These are phyloP conservation scores for Agaricales sp. DNA, from an alignment of 1,284 basidiomycete genomes.

Conservation along the genomic window DNA sequence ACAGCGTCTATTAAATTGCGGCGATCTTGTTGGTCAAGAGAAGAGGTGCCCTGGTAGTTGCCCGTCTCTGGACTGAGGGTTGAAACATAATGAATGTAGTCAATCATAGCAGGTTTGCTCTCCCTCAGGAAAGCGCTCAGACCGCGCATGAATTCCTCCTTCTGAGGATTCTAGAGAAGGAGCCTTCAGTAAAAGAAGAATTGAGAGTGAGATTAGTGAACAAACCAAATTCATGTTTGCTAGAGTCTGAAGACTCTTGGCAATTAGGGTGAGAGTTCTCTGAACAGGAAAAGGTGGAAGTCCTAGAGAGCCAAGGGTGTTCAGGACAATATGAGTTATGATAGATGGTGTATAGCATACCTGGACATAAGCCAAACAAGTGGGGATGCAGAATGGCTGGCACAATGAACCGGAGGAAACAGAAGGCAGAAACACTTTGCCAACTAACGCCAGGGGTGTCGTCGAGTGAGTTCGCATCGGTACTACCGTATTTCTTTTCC, in stretches of 20 bases:
- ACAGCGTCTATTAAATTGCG: slow-evolving; percentile 43
- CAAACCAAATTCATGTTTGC: slow-evolving; percentile 58
- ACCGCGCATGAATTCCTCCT: slow-evolving; percentile 65
- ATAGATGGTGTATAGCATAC: slow-evolving; percentile 24
- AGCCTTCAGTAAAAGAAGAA: too few relatives aligned
- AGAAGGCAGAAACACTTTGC: slow-evolving; percentile 79
- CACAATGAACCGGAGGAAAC: slow-evolving; percentile 77
- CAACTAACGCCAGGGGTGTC: slow-evolving; percentile 49
- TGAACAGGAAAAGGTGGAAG: slow-evolving; percentile 54
- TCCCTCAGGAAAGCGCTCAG: slow-evolving; percentile 55
- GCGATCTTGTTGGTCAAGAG: slow-evolving; percentile 37
- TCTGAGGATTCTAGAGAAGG: slow-evolving; percentile 42
- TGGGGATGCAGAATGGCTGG: slow-evolving; percentile 74
- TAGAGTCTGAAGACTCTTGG: slow-evolving; percentile 71
- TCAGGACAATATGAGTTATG: slow-evolving; percentile 8
- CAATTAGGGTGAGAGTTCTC: slow-evolving; percentile 66
- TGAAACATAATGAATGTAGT: slow-evolving; percentile 65
- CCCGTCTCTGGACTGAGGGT: slow-evolving; percentile 33
- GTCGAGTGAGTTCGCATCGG: slow-evolving; percentile 20
- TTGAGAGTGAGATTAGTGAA: slow-evolving; percentile 3
- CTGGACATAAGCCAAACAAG: slow-evolving; percentile 62
- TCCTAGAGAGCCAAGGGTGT: slow-evolving; percentile 28
- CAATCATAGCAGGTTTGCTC: slow-evolving; percentile 56
- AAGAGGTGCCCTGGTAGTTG: slow-evolving; percentile 17
- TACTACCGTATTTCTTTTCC: slow-evolving; percentile 46